phyloP scores from a whole-genome alignment of 2,329 filamentous ascomycete genomes.

The Trichoderma sp. region DNA sequence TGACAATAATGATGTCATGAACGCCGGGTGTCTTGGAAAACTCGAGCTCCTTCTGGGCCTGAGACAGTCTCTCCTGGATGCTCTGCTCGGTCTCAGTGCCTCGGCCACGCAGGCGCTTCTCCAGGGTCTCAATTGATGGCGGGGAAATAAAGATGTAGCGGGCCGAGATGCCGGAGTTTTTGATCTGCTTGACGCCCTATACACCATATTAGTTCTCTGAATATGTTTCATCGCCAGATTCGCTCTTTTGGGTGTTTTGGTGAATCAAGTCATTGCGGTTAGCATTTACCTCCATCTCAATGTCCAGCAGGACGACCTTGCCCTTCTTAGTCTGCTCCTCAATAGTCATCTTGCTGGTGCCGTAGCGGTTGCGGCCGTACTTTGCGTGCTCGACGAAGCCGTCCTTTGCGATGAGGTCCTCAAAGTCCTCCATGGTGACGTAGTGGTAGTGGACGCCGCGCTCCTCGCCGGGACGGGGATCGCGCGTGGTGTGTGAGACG shows the following conservation, averaged over 20 bases:
- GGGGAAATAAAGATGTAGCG: slow-evolving; percentile 85
- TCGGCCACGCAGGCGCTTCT: slow-evolving; percentile 71
- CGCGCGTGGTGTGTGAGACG: slow-evolving; percentile 77
- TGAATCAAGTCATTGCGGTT: not conserved
- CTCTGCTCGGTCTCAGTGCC: slow-evolving; percentile 77
- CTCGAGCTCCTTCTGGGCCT: slow-evolving; percentile 74
- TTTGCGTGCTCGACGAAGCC: slow-evolving; percentile 85
- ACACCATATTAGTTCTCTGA: not conserved
- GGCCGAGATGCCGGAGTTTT: slow-evolving; percentile 70
- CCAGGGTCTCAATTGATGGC: slow-evolving; percentile 72
- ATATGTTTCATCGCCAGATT: not conserved
- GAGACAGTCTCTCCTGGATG: slow-evolving; percentile 67
- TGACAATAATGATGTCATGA: slow-evolving; percentile 44
- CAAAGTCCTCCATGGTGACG: slow-evolving; percentile 66
- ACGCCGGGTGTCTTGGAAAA: slow-evolving; percentile 67
- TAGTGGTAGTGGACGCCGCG: slow-evolving; percentile 83
- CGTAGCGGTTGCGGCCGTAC: slow-evolving; percentile 86
- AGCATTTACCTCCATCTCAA: slow-evolving; percentile 81
- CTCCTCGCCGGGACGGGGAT: slow-evolving; percentile 72
- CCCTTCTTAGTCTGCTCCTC: slow-evolving; percentile 71
- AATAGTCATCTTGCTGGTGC: slow-evolving; percentile 79
- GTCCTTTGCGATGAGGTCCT: slow-evolving; percentile 63
- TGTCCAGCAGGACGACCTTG: slow-evolving; percentile 81
- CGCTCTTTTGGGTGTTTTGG: not conserved
- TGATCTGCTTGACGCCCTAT: slow-evolving; percentile 86